phyloP scores from a whole-genome alignment of 1,139 yeast genomes.

The Sugiyamaella pinicola region DNA sequence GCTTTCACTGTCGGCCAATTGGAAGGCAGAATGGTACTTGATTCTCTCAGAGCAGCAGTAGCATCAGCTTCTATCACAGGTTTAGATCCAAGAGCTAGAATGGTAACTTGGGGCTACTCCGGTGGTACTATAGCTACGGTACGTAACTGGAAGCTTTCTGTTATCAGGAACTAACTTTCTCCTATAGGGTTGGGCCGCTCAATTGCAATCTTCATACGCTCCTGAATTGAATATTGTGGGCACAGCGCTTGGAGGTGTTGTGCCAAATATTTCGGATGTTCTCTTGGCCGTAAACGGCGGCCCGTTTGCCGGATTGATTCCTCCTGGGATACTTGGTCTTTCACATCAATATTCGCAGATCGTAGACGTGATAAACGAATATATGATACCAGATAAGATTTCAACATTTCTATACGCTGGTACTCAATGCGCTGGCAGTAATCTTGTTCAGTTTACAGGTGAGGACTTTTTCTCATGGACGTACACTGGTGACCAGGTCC shows the following conservation, averaged over 20 bases:
- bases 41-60: conserved; percentile 32
- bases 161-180: not conserved
- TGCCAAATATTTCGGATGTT: conserved; percentile 29
- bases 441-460: conserved; percentile 27
- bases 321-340: conserved; percentile 37
- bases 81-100: conserved; percentile 24
- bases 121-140: conserved; percentile 40
- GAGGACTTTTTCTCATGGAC: conserved; percentile 29
- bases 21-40: conserved; percentile 30
- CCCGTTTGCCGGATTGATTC: conserved; percentile 34
- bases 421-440: conserved; percentile 27
- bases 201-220: conserved; percentile 36
- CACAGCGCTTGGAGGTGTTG: conserved; percentile 32
- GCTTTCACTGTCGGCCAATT: conserved; percentile 32
- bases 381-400: conserved; percentile 20
- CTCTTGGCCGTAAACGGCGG: conserved; percentile 28
- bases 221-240: conserved; percentile 35
- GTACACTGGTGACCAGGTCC: conserved; percentile 29
- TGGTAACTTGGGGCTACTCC: conserved; percentile 38
- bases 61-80: conserved; percentile 27
- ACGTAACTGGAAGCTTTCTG: conserved; percentile 19
- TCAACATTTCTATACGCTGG: conserved; percentile 24
- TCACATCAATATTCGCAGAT: conserved; percentile 36
- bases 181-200: conserved; percentile 32
- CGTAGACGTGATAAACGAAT: conserved; percentile 15